Evolutionary conservation across 2,329 filamentous ascomycete species (phyloP).

Genomic region (Penicillium griseofulvum): DNA sequence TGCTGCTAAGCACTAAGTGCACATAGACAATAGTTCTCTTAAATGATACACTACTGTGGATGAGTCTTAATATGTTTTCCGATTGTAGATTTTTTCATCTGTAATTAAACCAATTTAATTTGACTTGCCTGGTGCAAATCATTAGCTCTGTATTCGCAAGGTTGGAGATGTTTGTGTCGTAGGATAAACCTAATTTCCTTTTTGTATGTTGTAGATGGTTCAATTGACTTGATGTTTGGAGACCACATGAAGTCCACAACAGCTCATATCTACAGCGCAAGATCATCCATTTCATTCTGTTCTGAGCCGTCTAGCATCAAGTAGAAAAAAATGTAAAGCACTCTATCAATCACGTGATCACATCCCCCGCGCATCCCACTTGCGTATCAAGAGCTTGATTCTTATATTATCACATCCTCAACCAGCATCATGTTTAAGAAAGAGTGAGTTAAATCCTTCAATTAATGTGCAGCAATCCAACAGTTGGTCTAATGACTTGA

Average conservation of each 20-base stretch:
- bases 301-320: conserved; percentile 3
- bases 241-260: background rate
- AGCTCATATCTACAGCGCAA: background rate
- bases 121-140: background rate
- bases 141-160: background rate
- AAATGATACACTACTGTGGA: conserved; percentile 15
- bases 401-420: conserved; percentile 7
- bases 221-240: background rate
- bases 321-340: conserved; percentile 6
- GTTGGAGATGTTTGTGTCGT: no score
- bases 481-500: background rate
- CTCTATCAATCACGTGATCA: conserved; percentile 2
- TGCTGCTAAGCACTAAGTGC: conserved; percentile 47
- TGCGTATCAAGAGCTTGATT: conserved; percentile 11
- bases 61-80: background rate
- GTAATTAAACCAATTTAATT: background rate
- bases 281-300: background rate
- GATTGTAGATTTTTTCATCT: background rate
- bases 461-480: background rate
- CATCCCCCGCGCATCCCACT: conserved; percentile 31
- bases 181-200: background rate
- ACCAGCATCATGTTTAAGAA: conserved; percentile 77
- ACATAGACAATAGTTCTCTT: conserved; percentile 11
- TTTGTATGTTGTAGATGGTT: background rate
- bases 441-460: conserved; percentile 61